Evolutionary conservation across 495 filamentous ascomycete genomes (phyloP), one percentile per base, ranked within the genome.

Genomic region (Neurospora africana): DNA sequence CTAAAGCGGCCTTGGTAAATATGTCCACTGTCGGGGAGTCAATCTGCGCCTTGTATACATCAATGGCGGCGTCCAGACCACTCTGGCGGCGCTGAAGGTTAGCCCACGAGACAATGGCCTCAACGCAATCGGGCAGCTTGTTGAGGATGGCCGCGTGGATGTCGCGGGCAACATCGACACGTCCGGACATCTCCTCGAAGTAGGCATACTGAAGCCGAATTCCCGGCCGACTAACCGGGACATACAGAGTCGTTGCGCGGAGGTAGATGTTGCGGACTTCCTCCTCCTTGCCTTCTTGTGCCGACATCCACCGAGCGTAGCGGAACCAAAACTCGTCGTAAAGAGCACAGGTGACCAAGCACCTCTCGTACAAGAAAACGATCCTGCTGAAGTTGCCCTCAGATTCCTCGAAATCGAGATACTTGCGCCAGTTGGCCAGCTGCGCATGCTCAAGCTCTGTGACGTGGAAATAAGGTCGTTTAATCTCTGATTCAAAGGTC

Each of bases 241-340:
- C 92, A 78, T 90, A 98, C 4, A 97, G 79, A 71, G 86, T 92
- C 74, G 89, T 89, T 13, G 94, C 96, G 70, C 94, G 90, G 79
- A 95, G 91, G 75, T 97, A 98, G 75, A 99, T 93, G 79, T 91
- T 93, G 33, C 96, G 90, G 3, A 95, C 92, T 78, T 99, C 96
- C 76, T 97, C 93, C 71, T 93, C 89, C 79, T 97, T 97, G 68
- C 85, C 88, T 0, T 86, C 76, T 76, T 97, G 93, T 4, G 89
- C 90, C 74, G 86, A 85, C 94, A 99, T 98, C 95, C 95, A 99
- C 19, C 96, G 86, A n/a, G 92, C 93, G 82, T 97, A 99, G 2
- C 95, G 90, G 71, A 96, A 87, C 95, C 95, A 99, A 81, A 99
- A 97, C 77, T 98, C 94, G 68, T 98, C 94, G 74, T 98, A 97